Percentiles rank a stretch among this genome's conserved stretches.
These are phyloP conservation scores for Beauveria medogensis DNA, from an alignment of 2,329 filamentous ascomycete genomes.

Conservation along the genomic window DNA sequence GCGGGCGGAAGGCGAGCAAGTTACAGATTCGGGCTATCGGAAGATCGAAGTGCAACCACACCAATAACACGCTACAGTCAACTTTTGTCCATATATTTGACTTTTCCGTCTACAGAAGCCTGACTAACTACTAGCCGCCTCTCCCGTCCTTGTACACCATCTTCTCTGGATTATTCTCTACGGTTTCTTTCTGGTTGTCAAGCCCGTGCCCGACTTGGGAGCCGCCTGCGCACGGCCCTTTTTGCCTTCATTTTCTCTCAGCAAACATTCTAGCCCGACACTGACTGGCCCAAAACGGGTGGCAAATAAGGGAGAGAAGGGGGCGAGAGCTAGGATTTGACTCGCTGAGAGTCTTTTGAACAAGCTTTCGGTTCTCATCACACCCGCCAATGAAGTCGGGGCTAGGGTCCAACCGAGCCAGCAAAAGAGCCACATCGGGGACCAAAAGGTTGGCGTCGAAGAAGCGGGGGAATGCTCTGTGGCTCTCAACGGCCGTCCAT, in stretches of 20 bases:
- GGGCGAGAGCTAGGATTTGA: not conserved
- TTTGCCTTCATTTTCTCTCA: not conserved
- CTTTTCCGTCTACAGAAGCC: not conserved
- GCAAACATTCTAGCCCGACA: not conserved
- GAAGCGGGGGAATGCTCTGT: not conserved
- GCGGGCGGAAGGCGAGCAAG: not conserved
- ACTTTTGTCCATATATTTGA: not conserved
- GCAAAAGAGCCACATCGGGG: not conserved
- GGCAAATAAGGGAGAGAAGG: not conserved
- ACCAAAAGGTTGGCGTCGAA: not conserved
- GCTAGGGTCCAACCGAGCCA: not conserved
- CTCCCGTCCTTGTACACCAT: not conserved
- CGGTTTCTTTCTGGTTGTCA: not conserved
- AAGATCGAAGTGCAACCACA: not conserved
- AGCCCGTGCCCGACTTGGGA: constrained; percentile 1
- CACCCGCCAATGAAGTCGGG: not conserved
- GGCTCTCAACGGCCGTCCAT: not conserved
- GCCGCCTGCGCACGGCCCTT: constrained; percentile 5
- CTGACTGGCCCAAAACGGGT: not conserved
- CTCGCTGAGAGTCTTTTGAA: not conserved
- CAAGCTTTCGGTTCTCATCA: not conserved
- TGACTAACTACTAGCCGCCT: not conserved
- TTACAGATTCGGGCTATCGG: not conserved
- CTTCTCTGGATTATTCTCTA: not conserved
- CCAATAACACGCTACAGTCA: not conserved